These are phyloP conservation scores for Mucor plumbeus DNA, from an alignment of 371 early-diverging fungal species.

Conservation along the genomic window DNA sequence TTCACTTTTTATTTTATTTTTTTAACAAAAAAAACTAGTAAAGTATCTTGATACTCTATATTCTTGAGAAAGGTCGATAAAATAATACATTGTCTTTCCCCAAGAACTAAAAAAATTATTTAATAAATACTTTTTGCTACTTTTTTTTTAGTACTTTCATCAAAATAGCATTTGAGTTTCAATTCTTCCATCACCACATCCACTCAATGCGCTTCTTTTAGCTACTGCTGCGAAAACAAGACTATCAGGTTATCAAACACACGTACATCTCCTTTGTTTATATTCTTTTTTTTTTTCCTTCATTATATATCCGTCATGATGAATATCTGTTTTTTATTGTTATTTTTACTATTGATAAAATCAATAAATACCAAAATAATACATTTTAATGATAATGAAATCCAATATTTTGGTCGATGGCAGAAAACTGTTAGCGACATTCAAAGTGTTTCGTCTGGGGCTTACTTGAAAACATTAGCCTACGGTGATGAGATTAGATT, in stretches of 20 bases:
- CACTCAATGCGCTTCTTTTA: too few species aligned
- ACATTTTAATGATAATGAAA: slow-evolving; percentile 22
- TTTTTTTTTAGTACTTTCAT: not conserved
- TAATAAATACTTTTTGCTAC: not conserved
- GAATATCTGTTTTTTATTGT: not conserved
- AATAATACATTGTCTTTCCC: not conserved
- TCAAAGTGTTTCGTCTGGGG: slow-evolving; percentile 42
- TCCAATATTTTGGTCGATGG: slow-evolving; percentile 47
- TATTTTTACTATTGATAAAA: not conserved
- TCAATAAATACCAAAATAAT: not conserved
- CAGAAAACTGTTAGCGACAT: slow-evolving; percentile 24
- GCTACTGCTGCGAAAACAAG: too few species aligned
- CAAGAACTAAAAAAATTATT: slow-evolving; percentile 4
- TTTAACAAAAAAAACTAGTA: not conserved
- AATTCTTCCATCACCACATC: too few species aligned
- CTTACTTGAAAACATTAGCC: slow-evolving; percentile 34
- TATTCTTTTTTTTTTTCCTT: not conserved
- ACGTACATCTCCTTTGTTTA: not conserved
- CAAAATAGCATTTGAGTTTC: too few species aligned
- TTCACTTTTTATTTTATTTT: not conserved
- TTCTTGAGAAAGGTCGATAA: not conserved
- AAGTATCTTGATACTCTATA: not conserved
- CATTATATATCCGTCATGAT: not conserved
- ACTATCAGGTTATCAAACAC: not conserved
- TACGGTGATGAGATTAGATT: slow-evolving; percentile 23